Percentiles rank a stretch among this genome's conserved stretches.
Conservation (phyloP, 139 green algal species). For the Picochlorum sp. region DNA sequence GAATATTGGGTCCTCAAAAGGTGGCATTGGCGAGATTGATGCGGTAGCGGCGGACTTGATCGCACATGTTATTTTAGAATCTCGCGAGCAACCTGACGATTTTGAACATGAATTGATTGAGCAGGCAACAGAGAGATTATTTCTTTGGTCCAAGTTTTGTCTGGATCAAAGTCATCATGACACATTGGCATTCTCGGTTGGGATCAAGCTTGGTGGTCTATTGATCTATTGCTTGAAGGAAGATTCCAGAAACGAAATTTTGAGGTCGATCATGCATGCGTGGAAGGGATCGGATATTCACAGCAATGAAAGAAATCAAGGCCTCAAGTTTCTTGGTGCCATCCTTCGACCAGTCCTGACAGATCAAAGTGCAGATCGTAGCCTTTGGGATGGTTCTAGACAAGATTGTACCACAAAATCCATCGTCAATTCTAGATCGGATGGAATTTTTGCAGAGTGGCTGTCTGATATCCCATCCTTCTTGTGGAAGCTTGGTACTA, state of each 20-base stretch:
- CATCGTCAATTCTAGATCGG: not conserved
- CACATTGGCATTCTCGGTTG: not conserved
- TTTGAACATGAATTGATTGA: not conserved
- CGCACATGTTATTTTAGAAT: not conserved
- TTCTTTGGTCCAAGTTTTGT: not conserved
- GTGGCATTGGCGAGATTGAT: not conserved
- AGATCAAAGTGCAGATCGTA: not conserved
- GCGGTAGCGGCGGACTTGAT: not conserved
- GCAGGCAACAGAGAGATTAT: not conserved
- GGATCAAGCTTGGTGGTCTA: not conserved
- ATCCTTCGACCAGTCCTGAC: not conserved
- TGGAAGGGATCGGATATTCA: not conserved
- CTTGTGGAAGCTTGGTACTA: not conserved
- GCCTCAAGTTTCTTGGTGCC: not conserved
- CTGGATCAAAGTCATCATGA: not conserved
- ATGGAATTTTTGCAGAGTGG: not conserved
- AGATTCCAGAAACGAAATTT: not conserved
- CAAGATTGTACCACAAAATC: not conserved
- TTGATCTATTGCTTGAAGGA: not conserved
- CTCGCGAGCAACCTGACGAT: not conserved
- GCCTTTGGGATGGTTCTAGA: not conserved
- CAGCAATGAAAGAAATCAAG: not conserved
- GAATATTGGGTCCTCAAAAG: not conserved
- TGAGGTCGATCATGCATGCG: not conserved
- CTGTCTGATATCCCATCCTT: not conserved